These are phyloP conservation scores for Lactarius trivialis DNA, from an alignment of 768 basidiomycete genomes.

Conservation along the genomic window DNA sequence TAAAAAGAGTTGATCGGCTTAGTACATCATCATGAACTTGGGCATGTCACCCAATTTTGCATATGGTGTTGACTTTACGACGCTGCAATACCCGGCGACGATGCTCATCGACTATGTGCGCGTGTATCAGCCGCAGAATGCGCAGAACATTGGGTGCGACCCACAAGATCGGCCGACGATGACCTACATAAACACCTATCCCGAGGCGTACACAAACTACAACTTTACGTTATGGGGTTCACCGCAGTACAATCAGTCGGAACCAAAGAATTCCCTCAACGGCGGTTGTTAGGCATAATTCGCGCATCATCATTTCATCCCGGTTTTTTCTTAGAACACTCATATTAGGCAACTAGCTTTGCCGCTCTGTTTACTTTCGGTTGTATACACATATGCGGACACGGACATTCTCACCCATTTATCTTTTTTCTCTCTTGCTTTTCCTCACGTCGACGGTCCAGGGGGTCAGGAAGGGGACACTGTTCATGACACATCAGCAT, in stretches of 20 bases:
- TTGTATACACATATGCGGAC: background rate
- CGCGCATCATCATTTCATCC: too few relatives aligned
- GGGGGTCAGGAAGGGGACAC: too few relatives aligned
- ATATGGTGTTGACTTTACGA: conserved; percentile 52
- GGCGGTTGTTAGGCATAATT: background rate
- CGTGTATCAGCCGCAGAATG: conserved; percentile 73
- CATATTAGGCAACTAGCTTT: background rate
- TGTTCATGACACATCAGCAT: background rate
- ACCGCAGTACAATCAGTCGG: conserved; percentile 15
- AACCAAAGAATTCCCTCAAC: conserved; percentile 17
- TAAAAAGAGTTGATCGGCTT: background rate
- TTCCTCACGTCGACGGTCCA: background rate
- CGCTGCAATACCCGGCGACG: conserved; percentile 61
- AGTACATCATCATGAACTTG: conserved; percentile 83
- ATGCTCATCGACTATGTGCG: conserved; percentile 86
- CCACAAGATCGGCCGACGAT: conserved; percentile 73
- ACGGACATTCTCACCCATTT: background rate
- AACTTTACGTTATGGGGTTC: conserved; percentile 71
- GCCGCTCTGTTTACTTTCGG: background rate
- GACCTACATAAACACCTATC: conserved; percentile 69
- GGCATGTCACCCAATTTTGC: conserved; percentile 83
- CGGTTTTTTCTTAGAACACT: background rate
- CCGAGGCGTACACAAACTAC: conserved; percentile 75
- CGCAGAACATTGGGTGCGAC: conserved; percentile 79
- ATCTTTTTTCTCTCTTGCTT: background rate